phyloP scores from a whole-genome alignment of 2,329 filamentous ascomycete genomes.

The Scedosporium apiospermum region DNA sequence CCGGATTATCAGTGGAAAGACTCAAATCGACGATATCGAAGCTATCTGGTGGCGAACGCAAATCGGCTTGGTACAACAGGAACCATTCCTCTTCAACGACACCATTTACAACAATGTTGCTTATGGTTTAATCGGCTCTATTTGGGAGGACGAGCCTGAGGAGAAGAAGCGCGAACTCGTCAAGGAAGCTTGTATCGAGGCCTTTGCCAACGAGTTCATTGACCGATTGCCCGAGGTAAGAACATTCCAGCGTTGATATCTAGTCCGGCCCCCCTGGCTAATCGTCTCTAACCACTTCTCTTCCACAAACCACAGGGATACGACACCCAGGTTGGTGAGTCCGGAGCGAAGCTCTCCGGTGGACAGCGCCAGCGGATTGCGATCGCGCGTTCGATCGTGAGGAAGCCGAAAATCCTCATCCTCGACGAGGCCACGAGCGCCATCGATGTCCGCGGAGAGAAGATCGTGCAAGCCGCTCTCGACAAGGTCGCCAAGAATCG shows the following conservation, averaged over 20 bases:
- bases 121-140: conserved; percentile 44
- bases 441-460: conserved; percentile 43
- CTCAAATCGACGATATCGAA: conserved; percentile 12
- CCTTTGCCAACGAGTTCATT: conserved; percentile 63
- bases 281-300: not conserved
- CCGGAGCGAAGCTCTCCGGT: conserved; percentile 69
- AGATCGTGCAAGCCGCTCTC: conserved; percentile 55
- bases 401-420: conserved; percentile 60
- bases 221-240: conserved; percentile 46
- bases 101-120: conserved; percentile 49
- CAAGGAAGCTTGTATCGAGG: conserved; percentile 53
- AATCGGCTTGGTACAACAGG: conserved; percentile 42
- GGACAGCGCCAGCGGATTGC: conserved; percentile 78
- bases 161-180: conserved; percentile 42
- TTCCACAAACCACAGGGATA: conserved; percentile 46
- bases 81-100: conserved; percentile 42
- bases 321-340: conserved; percentile 65
- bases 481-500: conserved; percentile 51
- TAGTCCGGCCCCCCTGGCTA: not conserved
- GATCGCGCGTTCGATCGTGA: conserved; percentile 66
- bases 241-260: conserved; percentile 5
- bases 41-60: conserved; percentile 34
- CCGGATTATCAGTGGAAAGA: conserved; percentile 10
- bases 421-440: conserved; percentile 71
- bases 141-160: conserved; percentile 35